Evolutionary conservation across 164 flowering plant genomes (phyloP), one percentile per base, ranked within the genome.

Genomic region (Kingdonia uniflora): DNA sequence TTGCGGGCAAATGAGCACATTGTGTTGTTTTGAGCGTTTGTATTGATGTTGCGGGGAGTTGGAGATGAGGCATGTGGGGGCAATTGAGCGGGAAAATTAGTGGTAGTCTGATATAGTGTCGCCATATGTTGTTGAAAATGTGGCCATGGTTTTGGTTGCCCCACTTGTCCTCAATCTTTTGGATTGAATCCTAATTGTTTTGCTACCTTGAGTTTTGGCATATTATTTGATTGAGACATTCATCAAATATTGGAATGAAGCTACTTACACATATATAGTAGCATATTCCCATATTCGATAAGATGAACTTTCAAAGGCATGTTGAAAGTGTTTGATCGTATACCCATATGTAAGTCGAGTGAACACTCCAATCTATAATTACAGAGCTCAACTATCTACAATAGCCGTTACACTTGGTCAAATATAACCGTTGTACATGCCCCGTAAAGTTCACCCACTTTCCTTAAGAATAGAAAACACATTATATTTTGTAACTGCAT

Each of bases 1-100:
- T 57, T 60, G 55, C 68, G 64, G 23, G 53, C 24, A 29, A 1
- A 63, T 50, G 70, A 51, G 48, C 55, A 66, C 69, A 66, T 57
- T 0, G 42, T 44, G 35, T 29, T 29, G 35, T 29, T 3, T 3
- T 29, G 35, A 3, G 37, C 19, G 38, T 42, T 11, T 35, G 19
- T 20, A 45, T 63, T 19, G 42, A 39, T 35, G 43, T 29, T 13
- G 13, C 7, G 40, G 13, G 7, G 13, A 13, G 40, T 7, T 14
- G 44, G 1, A 3, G 44, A 16, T 41, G 16, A 2, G 15, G 44
- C 17, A 3, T 14, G 12, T 3, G n/a, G 44, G 4, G 4, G 44
- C 7, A 11, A 3, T 41, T 41, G n/a, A 41, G 44, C 44, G 44
- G 44, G 44, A 41, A 41, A 41, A 4, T 29, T 29, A 3, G 35